These are phyloP conservation scores for Arbutus unedo DNA, from an alignment of 148 eudicot genomes.

Conservation along the genomic window DNA sequence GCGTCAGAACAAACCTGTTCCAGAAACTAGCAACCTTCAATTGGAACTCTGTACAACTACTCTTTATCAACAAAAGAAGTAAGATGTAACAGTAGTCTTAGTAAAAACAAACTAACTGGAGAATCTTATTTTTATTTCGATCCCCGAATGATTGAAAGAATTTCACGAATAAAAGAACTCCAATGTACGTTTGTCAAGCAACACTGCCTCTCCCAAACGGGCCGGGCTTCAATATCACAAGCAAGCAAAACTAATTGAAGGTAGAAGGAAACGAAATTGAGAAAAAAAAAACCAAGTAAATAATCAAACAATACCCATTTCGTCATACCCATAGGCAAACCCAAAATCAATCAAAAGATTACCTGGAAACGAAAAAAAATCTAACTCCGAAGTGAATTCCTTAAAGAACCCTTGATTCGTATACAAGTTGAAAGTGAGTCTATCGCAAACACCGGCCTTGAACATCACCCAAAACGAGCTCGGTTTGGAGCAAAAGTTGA, in stretches of 20 bases:
- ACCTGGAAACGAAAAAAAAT: slow-evolving; percentile 8
- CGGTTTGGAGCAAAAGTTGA: not conserved
- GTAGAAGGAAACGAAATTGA: not conserved
- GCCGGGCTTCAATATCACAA: slow-evolving; percentile 4
- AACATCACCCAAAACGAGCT: not conserved
- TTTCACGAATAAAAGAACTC: not conserved
- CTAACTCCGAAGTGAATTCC: not conserved
- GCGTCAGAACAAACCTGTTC: not conserved
- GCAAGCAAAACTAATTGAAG: not conserved
- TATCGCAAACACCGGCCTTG: not conserved
- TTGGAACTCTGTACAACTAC: not conserved
- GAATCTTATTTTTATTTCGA: not conserved
- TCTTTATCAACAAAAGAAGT: not conserved
- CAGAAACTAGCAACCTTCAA: not conserved
- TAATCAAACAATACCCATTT: not conserved
- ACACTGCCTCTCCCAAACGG: slow-evolving; percentile 2
- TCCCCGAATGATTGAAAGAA: not conserved
- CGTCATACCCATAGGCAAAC: not conserved
- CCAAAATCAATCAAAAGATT: not conserved
- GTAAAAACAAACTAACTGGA: not conserved
- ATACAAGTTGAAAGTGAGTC: not conserved
- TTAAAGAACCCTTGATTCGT: not conserved
- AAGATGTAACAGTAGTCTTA: not conserved
- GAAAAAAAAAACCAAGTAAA: not conserved
- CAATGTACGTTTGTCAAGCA: not conserved